Percentiles rank a stretch among this genome's conserved stretches.
phyloP scores from a whole-genome alignment of 2,329 filamentous ascomycete species.

The Fusarium lyarnte region DNA sequence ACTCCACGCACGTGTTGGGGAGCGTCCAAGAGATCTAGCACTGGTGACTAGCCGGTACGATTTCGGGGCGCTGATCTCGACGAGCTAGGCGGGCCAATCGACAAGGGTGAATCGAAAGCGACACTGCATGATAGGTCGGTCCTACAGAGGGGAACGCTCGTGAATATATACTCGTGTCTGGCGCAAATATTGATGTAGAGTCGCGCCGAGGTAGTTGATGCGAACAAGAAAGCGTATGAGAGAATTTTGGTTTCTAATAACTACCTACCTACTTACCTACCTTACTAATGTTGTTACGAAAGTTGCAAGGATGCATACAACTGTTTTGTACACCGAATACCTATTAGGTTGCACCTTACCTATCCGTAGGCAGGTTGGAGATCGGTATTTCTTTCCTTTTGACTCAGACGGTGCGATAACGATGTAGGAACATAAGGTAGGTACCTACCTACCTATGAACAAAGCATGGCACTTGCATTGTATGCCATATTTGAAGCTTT shows the following conservation, averaged over 20 bases:
- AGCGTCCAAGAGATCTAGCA: slow-evolving; percentile 31
- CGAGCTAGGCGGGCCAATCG: slow-evolving; percentile 7
- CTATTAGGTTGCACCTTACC: not conserved
- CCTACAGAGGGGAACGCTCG: not conserved
- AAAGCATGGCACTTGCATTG: not conserved
- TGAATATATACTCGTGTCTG: not conserved
- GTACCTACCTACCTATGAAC: not conserved
- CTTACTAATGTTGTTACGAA: not conserved
- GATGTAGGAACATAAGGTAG: not conserved
- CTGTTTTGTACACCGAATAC: not conserved
- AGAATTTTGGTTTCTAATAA: not conserved
- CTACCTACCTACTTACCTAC: not conserved
- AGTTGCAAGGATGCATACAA: not conserved
- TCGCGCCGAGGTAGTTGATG: not conserved
- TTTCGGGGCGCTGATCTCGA: slow-evolving; percentile 27
- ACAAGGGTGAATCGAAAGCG: slow-evolving; percentile 11
- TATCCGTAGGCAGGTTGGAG: not conserved
- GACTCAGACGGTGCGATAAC: not conserved
- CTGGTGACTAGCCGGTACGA: slow-evolving; percentile 15
- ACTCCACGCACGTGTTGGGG: slow-evolving; percentile 6
- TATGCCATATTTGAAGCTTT: not conserved
- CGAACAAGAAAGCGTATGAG: not conserved
- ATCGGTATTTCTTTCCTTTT: not conserved
- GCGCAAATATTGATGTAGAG: not conserved
- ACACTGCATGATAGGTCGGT: not conserved